These are phyloP conservation scores for Aspergillaceae sp. DNA, from an alignment of 2,329 filamentous ascomycete species.

Conservation along the genomic window DNA sequence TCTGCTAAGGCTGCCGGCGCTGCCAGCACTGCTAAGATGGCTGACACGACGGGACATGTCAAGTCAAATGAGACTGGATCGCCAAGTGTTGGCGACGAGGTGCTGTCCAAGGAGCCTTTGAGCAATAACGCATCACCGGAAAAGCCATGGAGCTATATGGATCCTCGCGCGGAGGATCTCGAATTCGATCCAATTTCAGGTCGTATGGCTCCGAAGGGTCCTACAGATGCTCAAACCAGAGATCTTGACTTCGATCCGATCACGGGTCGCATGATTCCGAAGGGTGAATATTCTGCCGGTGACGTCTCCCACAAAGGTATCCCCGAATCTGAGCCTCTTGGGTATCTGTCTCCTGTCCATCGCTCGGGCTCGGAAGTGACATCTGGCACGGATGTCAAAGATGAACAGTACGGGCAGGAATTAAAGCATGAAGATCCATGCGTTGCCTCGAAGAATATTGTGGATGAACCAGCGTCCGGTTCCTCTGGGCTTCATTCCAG, in stretches of 20 bases:
- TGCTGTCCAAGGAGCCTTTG: too few species aligned
- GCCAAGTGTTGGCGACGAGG: too few species aligned
- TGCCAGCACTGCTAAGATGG: neutral
- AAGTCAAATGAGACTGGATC: neutral
- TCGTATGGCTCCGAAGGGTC: neutral
- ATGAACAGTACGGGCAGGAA: neutral
- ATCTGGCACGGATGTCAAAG: neutral
- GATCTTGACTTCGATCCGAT: constrained; percentile 34
- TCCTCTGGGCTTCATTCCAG: too few species aligned
- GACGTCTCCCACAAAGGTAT: neutral
- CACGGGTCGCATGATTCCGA: constrained; percentile 32
- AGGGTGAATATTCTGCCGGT: neutral
- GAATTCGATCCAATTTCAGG: neutral
- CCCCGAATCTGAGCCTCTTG: neutral
- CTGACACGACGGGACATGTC: constrained; percentile 1
- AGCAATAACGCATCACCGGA: neutral
- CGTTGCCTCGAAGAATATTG: neutral
- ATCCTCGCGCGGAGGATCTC: neutral
- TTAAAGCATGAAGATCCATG: neutral
- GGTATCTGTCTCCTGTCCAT: neutral
- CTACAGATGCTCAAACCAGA: neutral
- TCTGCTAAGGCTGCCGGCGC: constrained; percentile 1
- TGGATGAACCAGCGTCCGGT: neutral
- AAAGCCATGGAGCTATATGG: neutral
- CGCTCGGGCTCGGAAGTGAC: neutral